These are phyloP conservation scores for Daldinia sp. DNA, from an alignment of 2,329 filamentous ascomycete species.

Conservation along the genomic window DNA sequence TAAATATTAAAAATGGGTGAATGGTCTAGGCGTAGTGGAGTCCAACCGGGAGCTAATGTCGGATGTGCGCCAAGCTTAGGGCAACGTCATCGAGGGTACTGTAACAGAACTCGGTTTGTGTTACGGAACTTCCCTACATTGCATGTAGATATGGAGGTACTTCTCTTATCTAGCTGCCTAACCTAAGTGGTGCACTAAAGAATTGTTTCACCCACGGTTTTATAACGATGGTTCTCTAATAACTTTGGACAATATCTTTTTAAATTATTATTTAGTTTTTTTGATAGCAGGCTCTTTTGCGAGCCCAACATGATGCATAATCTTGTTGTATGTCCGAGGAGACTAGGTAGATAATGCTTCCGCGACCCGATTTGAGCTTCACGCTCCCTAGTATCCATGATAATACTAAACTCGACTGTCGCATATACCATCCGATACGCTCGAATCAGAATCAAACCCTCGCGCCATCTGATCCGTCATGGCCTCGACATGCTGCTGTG, in stretches of 20 bases:
- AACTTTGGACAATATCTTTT: no score
- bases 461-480: constrained; percentile 45
- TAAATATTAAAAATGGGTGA: background rate
- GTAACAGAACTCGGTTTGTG: background rate
- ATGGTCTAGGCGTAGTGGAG: background rate
- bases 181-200: background rate
- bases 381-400: constrained; percentile 88
- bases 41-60: background rate
- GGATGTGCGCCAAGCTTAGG: background rate
- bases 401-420: constrained; percentile 76
- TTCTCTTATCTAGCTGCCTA: background rate
- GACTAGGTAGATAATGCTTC: constrained; percentile 56
- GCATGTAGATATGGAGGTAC: no score
- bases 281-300: background rate
- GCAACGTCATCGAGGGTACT: constrained; percentile 2
- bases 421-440: constrained; percentile 76
- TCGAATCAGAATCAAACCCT: constrained; percentile 45
- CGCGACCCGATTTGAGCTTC: constrained; percentile 69
- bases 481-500: constrained; percentile 59
- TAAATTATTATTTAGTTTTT: background rate
- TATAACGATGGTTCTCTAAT: background rate
- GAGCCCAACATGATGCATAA: constrained; percentile 27
- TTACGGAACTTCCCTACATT: no score
- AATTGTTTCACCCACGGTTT: background rate
- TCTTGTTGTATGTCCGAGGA: constrained; percentile 6